Percentiles rank a stretch among this genome's conserved stretches.
phyloP scores from a whole-genome alignment of 257 asterid species.

The Eustoma russellianum region DNA sequence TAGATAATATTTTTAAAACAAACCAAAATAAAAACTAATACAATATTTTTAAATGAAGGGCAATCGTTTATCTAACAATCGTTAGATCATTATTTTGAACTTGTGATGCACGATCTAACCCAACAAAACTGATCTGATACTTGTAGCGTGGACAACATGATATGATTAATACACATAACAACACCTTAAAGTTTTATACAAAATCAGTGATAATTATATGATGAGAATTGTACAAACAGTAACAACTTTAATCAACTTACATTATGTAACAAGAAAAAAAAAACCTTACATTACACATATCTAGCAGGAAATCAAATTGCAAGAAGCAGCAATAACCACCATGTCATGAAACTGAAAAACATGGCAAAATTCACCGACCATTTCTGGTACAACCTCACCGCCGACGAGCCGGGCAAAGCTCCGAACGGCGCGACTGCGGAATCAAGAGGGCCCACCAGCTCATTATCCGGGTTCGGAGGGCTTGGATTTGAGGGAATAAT shows the following conservation, averaged over 20 bases:
- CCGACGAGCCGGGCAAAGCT: slow-evolving; percentile 17
- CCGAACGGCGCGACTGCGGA: slow-evolving; percentile 43
- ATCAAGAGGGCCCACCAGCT: slow-evolving; percentile 29
- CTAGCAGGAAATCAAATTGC: not conserved
- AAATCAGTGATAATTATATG: no score
- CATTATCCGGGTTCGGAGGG: slow-evolving; percentile 42
- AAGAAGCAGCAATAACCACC: slow-evolving; percentile 12
- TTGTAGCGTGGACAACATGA: no score
- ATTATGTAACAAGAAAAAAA: not conserved
- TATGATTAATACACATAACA: no score
- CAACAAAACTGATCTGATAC: no score
- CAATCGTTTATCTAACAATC: no score
- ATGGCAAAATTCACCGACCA: slow-evolving; percentile 10
- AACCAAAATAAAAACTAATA: no score
- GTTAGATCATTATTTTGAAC: no score
- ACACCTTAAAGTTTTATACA: no score
- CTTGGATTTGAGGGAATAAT: slow-evolving; percentile 56
- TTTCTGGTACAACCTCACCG: slow-evolving; percentile 13
- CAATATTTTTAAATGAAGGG: no score
- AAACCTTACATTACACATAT: not conserved
- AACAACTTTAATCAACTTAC: not conserved
- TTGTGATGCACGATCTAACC: no score
- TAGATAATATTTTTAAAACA: no score
- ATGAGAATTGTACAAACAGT: not conserved
- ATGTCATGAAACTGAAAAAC: slow-evolving; percentile 12